Evolutionary conservation across 2,329 filamentous ascomycete species (phyloP).

Genomic region (Paracorniculantispora psalliotae): DNA sequence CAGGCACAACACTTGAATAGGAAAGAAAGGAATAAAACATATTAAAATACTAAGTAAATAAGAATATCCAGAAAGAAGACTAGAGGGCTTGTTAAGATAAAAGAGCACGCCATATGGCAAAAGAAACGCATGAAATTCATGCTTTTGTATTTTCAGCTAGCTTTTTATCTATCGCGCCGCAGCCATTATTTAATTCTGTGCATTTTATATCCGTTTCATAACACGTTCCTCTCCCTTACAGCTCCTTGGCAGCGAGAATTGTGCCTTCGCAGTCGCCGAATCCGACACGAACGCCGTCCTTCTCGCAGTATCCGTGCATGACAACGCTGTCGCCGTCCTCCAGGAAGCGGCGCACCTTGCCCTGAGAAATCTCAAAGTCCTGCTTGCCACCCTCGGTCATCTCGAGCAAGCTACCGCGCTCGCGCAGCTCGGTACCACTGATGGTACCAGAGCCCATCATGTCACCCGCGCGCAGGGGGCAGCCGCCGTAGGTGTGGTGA

Average conservation of each 20-base stretch:
- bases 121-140: no score
- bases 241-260: conserved; percentile 19
- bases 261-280: conserved; percentile 39
- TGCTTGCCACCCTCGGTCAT: conserved; percentile 41
- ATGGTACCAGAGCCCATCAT: conserved; percentile 52
- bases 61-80: no score
- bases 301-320: conserved; percentile 33
- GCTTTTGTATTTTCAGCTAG: background rate
- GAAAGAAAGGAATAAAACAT: no score
- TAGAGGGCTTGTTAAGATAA: no score
- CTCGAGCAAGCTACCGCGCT: conserved; percentile 42
- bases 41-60: no score
- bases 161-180: background rate
- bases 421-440: conserved; percentile 34
- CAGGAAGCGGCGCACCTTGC: conserved; percentile 38
- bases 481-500: conserved; percentile 69
- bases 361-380: conserved; percentile 34
- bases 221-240: background rate
- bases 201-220: no score
- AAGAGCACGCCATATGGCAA: no score
- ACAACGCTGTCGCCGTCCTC: conserved; percentile 42
- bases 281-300: conserved; percentile 32
- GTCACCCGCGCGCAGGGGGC: conserved; percentile 64
- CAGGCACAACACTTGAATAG: no score
- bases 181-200: no score